Conservation (phyloP, 1,284 basidiomycete species). For the Pascua sp. region DNA sequence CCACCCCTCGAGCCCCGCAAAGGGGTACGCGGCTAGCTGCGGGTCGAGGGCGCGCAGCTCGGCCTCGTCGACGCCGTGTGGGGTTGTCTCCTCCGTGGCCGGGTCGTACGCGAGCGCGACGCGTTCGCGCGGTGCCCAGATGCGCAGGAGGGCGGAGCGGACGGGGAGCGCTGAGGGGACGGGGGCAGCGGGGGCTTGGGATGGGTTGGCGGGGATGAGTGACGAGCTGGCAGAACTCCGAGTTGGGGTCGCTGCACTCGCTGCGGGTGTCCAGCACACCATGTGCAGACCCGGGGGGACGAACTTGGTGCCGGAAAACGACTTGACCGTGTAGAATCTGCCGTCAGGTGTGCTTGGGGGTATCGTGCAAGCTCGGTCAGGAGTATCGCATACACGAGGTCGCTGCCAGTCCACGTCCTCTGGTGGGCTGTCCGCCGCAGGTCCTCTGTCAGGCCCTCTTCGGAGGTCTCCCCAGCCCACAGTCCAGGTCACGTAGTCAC, state of each 20-base stretch:
- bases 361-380: background rate
- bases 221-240: background rate
- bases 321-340: constrained; percentile 35
- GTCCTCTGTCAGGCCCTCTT: no score
- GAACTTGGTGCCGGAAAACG: constrained; percentile 46
- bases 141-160: constrained; percentile 28
- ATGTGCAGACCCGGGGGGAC: constrained; percentile 48
- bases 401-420: no score
- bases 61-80: constrained; percentile 27
- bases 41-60: constrained; percentile 47
- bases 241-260: background rate
- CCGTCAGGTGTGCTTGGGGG: background rate
- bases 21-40: constrained; percentile 50
- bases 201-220: background rate
- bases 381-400: no score
- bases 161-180: constrained; percentile 25
- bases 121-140: constrained; percentile 28
- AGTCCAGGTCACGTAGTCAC: no score
- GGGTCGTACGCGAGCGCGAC: constrained; percentile 31
- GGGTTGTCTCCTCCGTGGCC: background rate
- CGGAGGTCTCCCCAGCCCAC: no score
- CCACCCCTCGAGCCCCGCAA: constrained; percentile 41
- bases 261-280: constrained; percentile 32
- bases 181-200: background rate
- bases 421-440: no score